A percentile compares a stretch with the other conserved stretches of the same genome.
These are phyloP conservation scores for Aspergillus texensis DNA, from an alignment of 2,329 filamentous ascomycete genomes.

Conservation along the genomic window DNA sequence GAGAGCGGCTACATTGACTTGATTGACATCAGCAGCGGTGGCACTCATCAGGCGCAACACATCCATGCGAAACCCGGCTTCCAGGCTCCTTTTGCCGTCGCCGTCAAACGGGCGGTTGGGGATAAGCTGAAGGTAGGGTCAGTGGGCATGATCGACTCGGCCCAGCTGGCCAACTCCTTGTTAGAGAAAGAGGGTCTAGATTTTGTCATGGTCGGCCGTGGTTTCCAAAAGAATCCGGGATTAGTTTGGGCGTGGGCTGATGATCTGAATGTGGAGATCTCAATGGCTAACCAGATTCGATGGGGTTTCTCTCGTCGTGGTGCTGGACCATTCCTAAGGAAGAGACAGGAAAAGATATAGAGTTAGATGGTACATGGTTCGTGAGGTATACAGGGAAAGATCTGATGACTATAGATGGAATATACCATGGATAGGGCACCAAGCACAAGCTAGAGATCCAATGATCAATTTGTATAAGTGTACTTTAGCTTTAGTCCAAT, in stretches of 20 bases:
- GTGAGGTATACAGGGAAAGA: not conserved
- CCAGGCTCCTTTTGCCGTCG: conserved; percentile 72
- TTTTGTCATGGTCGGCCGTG: conserved; percentile 70
- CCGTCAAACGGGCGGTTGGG: conserved; percentile 71
- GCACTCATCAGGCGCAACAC: conserved; percentile 30
- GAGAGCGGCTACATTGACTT: conserved; percentile 72
- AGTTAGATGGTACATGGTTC: not conserved
- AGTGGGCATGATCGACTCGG: conserved; percentile 73
- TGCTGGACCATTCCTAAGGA: conserved; percentile 18
- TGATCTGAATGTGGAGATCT: conserved; percentile 69
- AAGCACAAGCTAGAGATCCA: not conserved
- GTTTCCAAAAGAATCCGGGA: conserved; percentile 80
- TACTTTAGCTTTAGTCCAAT: not conserved
- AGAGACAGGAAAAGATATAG: conserved; percentile 15
- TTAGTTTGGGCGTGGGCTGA: conserved; percentile 74
- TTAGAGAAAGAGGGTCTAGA: conserved; percentile 61
- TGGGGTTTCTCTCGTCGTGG: conserved; percentile 52
- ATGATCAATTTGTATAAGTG: too few species aligned
- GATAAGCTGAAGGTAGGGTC: conserved; percentile 70
- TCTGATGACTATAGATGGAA: not conserved
- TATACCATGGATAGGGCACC: not conserved
- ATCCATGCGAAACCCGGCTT: conserved; percentile 60
- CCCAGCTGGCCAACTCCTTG: conserved; percentile 67
- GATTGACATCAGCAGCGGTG: conserved; percentile 70
- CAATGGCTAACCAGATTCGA: conserved; percentile 71